Evolutionary conservation across 2,329 filamentous ascomycete species (phyloP).

Genomic region (Diplodia mutila): DNA sequence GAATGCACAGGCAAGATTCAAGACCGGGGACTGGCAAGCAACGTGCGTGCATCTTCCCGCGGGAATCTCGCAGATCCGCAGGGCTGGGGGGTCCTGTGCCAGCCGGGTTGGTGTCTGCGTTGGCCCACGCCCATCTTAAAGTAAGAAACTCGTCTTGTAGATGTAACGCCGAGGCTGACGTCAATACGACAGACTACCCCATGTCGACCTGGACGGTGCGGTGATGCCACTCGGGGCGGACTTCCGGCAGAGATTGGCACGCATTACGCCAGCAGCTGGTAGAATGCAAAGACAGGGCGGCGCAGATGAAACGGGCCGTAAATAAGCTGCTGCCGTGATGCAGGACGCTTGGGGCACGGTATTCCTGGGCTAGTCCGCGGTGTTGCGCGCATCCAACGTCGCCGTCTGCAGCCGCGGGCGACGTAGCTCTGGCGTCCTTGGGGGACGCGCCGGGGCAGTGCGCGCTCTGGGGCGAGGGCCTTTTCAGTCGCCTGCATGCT

Average conservation of each 20-base stretch:
- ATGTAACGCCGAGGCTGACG: conserved; percentile 40
- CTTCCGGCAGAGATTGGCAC: neutral
- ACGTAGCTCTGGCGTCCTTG: neutral
- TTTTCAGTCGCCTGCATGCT: conserved; percentile 27
- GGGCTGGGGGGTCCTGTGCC: conserved; percentile 15
- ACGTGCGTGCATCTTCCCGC: conserved; percentile 26
- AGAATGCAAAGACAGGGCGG: conserved; percentile 3
- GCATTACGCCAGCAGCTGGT: conserved; percentile 10
- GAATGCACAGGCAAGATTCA: conserved; percentile 20
- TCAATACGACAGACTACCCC: conserved; percentile 32
- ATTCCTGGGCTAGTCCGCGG: conserved; percentile 7
- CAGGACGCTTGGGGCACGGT: conserved; percentile 16
- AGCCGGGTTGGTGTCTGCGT: conserved; percentile 15
- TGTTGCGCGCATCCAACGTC: conserved; percentile 18
- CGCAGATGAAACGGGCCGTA: conserved; percentile 21
- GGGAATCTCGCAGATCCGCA: conserved; percentile 27
- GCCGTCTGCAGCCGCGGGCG: neutral
- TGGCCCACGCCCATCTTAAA: conserved; percentile 17
- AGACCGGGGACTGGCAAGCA: conserved; percentile 22
- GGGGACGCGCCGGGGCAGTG: conserved; percentile 1
- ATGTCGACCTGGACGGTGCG: conserved; percentile 27
- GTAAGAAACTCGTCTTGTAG: conserved; percentile 33
- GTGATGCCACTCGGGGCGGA: conserved; percentile 9
- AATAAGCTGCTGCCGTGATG: conserved; percentile 14
- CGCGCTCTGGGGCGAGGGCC: conserved; percentile 15